Evolutionary conservation across 2,329 filamentous ascomycete species (phyloP).

Genomic region (Thelonectria rubi): DNA sequence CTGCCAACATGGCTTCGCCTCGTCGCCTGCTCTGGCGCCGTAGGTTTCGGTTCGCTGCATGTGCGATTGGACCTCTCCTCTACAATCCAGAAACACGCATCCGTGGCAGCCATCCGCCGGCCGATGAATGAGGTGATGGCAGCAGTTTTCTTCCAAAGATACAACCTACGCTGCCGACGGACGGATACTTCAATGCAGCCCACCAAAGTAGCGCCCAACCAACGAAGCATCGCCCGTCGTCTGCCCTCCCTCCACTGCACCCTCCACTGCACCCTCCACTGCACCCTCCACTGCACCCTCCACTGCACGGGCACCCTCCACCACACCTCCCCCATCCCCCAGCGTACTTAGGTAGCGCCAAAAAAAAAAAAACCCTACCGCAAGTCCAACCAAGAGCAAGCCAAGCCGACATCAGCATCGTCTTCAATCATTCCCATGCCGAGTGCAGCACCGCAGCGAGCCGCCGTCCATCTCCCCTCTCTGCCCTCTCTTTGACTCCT

Average conservation of each 20-base stretch:
- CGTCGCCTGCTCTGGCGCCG: too few species aligned
- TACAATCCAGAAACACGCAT: background rate
- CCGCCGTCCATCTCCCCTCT: slow-evolving; percentile 15
- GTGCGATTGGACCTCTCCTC: background rate
- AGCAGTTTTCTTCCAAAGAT: too few species aligned
- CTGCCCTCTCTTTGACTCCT: background rate
- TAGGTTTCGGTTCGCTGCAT: background rate
- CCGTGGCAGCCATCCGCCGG: too few species aligned
- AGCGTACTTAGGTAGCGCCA: slow-evolving; percentile 35
- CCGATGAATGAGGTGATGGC: too few species aligned
- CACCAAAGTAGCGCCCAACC: too few species aligned
- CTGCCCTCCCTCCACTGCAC: background rate
- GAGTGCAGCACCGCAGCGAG: slow-evolving; percentile 17
- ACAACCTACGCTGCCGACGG: too few species aligned
- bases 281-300: slow-evolving; percentile 12
- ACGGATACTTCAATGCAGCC: too few species aligned
- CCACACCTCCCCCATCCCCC: slow-evolving; percentile 30
- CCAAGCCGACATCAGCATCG: slow-evolving; percentile 25
- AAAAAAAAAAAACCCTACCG: slow-evolving; percentile 10
- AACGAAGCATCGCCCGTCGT: background rate
- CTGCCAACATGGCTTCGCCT: too few species aligned
- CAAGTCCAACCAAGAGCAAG: slow-evolving; percentile 26
- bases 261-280: slow-evolving; percentile 4
- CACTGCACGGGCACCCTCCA: slow-evolving; percentile 19
- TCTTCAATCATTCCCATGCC: slow-evolving; percentile 34